Conservation (phyloP, 768 basidiomycete species). For the Punctularia strigosozonata region DNA sequence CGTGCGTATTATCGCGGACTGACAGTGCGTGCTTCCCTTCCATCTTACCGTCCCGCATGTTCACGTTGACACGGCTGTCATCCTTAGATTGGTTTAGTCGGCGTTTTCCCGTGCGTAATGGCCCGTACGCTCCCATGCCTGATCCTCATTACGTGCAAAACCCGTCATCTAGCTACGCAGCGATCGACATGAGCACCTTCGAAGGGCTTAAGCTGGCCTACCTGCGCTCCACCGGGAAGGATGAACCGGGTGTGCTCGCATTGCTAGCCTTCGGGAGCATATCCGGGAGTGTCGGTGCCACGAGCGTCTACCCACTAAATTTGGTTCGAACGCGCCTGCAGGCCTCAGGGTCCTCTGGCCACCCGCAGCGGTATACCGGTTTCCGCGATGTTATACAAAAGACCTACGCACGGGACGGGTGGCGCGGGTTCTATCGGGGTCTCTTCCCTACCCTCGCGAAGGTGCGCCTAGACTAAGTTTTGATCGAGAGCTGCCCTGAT, state of each 20-base stretch:
- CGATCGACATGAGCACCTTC: conserved; percentile 97
- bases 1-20: conserved; percentile 87
- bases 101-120: conserved; percentile 80
- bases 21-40: conserved; percentile 43
- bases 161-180: conserved; percentile 49
- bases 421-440: conserved; percentile 91
- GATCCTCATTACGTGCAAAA: background rate
- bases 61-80: conserved; percentile 7
- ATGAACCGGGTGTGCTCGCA: conserved; percentile 84
- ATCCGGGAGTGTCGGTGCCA: conserved; percentile 89
- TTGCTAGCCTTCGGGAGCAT: conserved; percentile 85
- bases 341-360: conserved; percentile 91
- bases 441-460: conserved; percentile 89
- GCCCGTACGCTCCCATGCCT: background rate
- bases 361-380: conserved; percentile 86
- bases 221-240: conserved; percentile 70
- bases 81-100: conserved; percentile 78
- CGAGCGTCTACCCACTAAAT: conserved; percentile 86
- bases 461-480: conserved; percentile 25
- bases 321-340: conserved; percentile 91
- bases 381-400: conserved; percentile 72
- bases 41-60: conserved; percentile 7
- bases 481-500: conserved; percentile 1
- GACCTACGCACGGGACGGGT: conserved; percentile 79
- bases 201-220: conserved; percentile 93